Conservation (phyloP, 2,329 filamentous ascomycete genomes). For the Cercospora sojina region DNA sequence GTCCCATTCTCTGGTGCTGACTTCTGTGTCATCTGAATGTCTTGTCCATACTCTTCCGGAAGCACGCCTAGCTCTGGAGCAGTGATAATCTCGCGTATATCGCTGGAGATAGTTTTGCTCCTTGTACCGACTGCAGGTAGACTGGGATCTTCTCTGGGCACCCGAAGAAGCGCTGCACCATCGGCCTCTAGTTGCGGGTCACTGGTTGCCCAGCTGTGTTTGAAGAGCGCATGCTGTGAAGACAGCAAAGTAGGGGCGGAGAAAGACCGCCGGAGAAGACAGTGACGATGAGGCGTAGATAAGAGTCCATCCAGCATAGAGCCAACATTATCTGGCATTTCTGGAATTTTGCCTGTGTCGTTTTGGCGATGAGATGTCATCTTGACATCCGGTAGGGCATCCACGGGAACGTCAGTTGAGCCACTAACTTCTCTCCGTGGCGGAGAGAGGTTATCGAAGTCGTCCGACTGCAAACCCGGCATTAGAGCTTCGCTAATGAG, state of each 20-base stretch:
- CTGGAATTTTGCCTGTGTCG: neutral
- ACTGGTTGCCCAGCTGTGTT: neutral
- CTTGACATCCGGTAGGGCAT: neutral
- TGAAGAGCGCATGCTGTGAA: neutral
- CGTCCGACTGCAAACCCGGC: slow-evolving; percentile 1
- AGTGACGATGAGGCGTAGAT: neutral
- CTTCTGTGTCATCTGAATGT: neutral
- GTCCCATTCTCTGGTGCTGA: neutral
- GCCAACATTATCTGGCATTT: neutral
- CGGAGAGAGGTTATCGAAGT: neutral
- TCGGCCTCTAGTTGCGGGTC: neutral
- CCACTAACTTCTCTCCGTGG: neutral
- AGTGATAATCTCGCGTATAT: neutral
- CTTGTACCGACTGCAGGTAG: neutral
- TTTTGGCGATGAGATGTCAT: neutral
- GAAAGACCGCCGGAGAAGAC: neutral
- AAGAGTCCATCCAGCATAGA: neutral
- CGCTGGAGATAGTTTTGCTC: neutral
- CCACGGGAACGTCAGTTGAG: neutral
- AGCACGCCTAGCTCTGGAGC: slow-evolving; percentile 2
- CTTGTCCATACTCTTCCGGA: neutral
- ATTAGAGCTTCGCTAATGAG: slow-evolving; percentile 12
- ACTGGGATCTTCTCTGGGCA: neutral
- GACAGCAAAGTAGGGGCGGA: neutral
- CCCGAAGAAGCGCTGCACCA: neutral